Evolutionary conservation across 306 rosid genomes (phyloP).

Genomic region (Boehmeria nivea): DNA sequence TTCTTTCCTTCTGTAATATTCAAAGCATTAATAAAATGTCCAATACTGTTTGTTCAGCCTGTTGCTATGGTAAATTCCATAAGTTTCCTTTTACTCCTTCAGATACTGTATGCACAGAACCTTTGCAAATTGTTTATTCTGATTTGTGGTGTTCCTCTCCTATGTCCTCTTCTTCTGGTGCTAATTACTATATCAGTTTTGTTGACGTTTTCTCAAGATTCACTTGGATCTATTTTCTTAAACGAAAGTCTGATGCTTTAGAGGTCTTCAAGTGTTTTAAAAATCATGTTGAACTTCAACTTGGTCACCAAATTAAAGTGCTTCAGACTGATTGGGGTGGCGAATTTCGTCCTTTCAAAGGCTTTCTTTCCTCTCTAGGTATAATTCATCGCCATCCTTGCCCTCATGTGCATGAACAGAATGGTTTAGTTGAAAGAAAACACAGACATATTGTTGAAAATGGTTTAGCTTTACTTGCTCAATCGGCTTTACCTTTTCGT

Average conservation of each 20-base stretch:
- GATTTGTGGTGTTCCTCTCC: not conserved
- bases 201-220: not conserved
- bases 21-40: not conserved
- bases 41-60: not conserved
- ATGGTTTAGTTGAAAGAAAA: constrained; percentile 11
- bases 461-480: not conserved
- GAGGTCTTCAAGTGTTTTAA: not conserved
- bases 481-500: not conserved
- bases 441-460: not conserved
- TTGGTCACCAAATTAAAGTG: not conserved
- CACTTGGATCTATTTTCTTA: not conserved
- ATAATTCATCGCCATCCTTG: not conserved
- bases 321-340: not conserved
- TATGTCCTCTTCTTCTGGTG: not conserved
- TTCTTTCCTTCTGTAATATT: not conserved
- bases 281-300: not conserved
- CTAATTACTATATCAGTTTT: not conserved
- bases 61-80: not conserved
- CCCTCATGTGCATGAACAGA: not conserved
- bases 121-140: not conserved
- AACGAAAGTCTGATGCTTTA: not conserved
- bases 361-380: not conserved
- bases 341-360: not conserved
- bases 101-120: not conserved
- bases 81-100: not conserved